Evolutionary conservation across 2,329 filamentous ascomycete species (phyloP), one percentile per base, ranked within the genome.

Genomic region (Xylaria sp.): DNA sequence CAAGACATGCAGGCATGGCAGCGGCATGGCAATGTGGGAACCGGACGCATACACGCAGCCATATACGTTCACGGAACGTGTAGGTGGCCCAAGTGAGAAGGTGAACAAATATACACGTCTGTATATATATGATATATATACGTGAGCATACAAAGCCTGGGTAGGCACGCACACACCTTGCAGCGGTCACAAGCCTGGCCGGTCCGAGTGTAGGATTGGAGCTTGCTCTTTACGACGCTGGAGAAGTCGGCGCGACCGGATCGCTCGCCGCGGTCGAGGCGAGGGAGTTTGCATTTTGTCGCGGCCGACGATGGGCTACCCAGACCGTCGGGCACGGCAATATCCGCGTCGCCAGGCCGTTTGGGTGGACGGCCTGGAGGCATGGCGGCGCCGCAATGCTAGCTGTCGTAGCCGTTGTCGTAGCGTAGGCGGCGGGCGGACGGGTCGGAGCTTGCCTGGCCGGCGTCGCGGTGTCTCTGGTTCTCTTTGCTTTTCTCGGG

Each of bases 151-250:
- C n/a, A n/a, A n/a, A n/a, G n/a, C n/a, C n/a, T n/a, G n/a, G n/a
- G 28, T 9, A 31, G 9, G 28, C 28, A 31, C 28, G 28, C 28
- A 31, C 83, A 70, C 76, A 92, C 90, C 84, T 94, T 95, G 83
- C 92, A 96, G 59, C 92, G 84, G 78, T 96, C 92, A 82, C 92
- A 96, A 33, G 92, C 92, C 78, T 96, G 92, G 9, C 92, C 92
- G 0, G 92, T 96, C 60, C 84, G 80, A 19, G 83, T 84, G 66
- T 85, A 85, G 3, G 82, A 81, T 66, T 83, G 81, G 46, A 86
- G 75, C 57, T 84, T 82, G 71, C 76, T 83, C 77, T 86, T 86
- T 67, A 86, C 83, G 33, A 84, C 81, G 60, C 76, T 80, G 3
- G 84, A 86, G 66, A 85, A 87, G 67, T 85, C 82, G 52, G 83